phyloP scores from a whole-genome alignment of 192 early-diverging fungal species.

The Geranomyces variabilis region DNA sequence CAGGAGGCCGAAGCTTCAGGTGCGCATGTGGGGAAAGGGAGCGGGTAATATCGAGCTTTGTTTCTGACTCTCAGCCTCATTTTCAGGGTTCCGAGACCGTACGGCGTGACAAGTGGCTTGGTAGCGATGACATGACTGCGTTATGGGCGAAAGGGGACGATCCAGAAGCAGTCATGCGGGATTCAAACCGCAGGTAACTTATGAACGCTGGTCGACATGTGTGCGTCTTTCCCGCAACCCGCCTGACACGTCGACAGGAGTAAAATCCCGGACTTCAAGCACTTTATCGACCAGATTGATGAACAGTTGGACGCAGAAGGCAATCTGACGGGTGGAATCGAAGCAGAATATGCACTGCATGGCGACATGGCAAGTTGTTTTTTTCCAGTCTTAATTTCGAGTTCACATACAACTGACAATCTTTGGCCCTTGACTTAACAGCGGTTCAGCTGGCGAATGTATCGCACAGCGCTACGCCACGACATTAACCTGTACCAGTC shows the following conservation, averaged over 20 bases:
- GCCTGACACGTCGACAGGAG: neutral
- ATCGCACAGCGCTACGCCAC: conserved; percentile 47
- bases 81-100: conserved; percentile 30
- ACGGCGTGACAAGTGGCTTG: conserved; percentile 34
- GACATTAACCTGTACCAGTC: conserved; percentile 52
- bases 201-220: neutral
- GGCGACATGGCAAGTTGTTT: conserved; percentile 27
- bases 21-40: conserved; percentile 12
- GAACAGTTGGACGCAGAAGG: conserved; percentile 45
- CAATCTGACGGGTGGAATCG: conserved; percentile 42
- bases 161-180: conserved; percentile 23
- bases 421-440: conserved; percentile 15
- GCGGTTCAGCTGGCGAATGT: conserved; percentile 51
- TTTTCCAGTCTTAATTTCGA: too few species aligned
- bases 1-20: conserved; percentile 42
- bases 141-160: conserved; percentile 38
- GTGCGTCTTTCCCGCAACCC: neutral
- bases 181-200: conserved; percentile 28
- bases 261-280: neutral
- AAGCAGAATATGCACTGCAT: conserved; percentile 39
- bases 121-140: conserved; percentile 40
- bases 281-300: conserved; percentile 43
- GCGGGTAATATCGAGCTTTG: too few species aligned
- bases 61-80: neutral
- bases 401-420: neutral